Conservation (phyloP, 768 basidiomycete genomes). For the Crucibulum laeve region DNA sequence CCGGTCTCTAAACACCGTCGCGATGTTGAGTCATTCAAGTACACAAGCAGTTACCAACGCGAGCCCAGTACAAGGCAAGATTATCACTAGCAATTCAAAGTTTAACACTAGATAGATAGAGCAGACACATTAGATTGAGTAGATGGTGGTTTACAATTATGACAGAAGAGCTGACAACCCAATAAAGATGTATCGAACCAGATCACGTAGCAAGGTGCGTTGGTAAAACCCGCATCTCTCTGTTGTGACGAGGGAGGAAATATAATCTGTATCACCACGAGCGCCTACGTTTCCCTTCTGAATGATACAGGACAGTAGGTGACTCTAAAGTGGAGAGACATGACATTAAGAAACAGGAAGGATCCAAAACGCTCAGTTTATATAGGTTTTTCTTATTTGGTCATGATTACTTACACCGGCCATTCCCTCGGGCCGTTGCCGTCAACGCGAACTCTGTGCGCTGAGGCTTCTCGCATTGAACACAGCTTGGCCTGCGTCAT, state of each 20-base stretch:
- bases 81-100: too few relatives aligned
- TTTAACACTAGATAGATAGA: too few relatives aligned
- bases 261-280: constrained; percentile 62
- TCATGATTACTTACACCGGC: constrained; percentile 26
- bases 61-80: too few relatives aligned
- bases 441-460: not conserved
- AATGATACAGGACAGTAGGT: constrained; percentile 45
- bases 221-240: constrained; percentile 4
- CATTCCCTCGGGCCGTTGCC: not conserved
- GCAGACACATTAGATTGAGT: too few relatives aligned
- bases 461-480: too few relatives aligned
- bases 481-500: not conserved
- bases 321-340: constrained; percentile 67
- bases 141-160: too few relatives aligned
- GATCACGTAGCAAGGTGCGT: constrained; percentile 12
- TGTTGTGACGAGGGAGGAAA: constrained; percentile 13
- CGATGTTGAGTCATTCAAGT: too few relatives aligned
- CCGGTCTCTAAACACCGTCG: too few relatives aligned
- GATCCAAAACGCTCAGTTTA: constrained; percentile 10
- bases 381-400: constrained; percentile 30
- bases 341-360: constrained; percentile 21
- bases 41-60: too few relatives aligned
- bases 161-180: too few relatives aligned
- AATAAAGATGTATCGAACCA: constrained; percentile 13
- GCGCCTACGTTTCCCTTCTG: constrained; percentile 54